Conservation (phyloP, 2,329 filamentous ascomycete genomes). For the Cordyceps tenuipes region DNA sequence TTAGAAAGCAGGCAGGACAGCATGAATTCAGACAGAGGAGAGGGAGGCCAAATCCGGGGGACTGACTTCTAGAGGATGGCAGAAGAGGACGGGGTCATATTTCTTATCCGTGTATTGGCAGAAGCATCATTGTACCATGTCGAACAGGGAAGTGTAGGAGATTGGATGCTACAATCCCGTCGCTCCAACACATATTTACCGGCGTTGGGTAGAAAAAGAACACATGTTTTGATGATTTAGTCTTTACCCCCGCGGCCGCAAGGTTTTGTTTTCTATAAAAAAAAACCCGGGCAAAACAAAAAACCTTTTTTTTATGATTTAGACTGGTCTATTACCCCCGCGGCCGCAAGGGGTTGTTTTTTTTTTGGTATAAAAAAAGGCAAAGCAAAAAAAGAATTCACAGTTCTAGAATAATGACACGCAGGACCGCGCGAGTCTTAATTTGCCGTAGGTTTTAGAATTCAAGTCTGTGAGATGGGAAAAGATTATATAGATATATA, state of each 20-base stretch:
- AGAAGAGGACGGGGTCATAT: neutral
- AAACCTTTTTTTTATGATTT: neutral
- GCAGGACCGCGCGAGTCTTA: too few relatives aligned
- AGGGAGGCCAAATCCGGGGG: neutral
- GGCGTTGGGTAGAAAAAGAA: slow-evolving; percentile 9
- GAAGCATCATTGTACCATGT: slow-evolving; percentile 9
- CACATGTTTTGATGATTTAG: neutral
- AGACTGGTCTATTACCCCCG: neutral
- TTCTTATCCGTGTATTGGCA: slow-evolving; percentile 5
- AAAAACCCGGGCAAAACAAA: too few relatives aligned
- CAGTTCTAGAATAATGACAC: neutral
- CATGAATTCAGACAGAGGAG: neutral
- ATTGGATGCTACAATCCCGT: neutral
- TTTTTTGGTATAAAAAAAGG: too few relatives aligned
- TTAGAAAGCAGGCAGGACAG: neutral
- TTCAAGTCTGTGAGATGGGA: neutral
- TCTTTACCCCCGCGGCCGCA: neutral
- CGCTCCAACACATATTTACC: slow-evolving; percentile 3
- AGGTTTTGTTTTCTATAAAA: too few relatives aligned
- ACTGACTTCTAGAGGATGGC: neutral
- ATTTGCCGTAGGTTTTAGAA: too few relatives aligned
- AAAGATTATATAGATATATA: neutral
- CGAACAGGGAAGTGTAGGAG: neutral
- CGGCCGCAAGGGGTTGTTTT: neutral
- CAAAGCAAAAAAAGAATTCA: too few relatives aligned